These are phyloP conservation scores for Hypomontagnella monticulosa DNA, from an alignment of 495 filamentous ascomycete genomes.

Conservation along the genomic window DNA sequence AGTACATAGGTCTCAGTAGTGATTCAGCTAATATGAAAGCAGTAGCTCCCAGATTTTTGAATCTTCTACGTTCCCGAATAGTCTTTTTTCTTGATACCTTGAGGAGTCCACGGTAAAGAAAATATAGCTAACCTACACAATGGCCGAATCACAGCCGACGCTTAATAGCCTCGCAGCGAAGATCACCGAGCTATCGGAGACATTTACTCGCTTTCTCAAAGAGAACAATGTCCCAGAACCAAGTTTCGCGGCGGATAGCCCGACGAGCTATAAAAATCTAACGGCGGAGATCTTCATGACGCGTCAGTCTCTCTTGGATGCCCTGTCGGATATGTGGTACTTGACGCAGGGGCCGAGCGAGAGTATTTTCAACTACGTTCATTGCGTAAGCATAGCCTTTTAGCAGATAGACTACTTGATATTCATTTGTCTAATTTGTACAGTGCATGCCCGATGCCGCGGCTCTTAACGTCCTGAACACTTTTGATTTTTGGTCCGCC, in stretches of 20 bases:
- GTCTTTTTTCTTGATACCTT: too few relatives aligned
- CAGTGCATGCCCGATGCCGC: constrained; percentile 42
- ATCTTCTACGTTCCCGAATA: neutral
- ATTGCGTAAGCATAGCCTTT: constrained; percentile 33
- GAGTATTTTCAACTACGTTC: constrained; percentile 46
- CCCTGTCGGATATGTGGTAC: constrained; percentile 43
- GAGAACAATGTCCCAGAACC: constrained; percentile 42
- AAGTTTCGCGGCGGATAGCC: constrained; percentile 41
- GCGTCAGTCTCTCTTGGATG: constrained; percentile 34
- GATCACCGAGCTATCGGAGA: constrained; percentile 42
- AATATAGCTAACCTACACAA: constrained; percentile 6
- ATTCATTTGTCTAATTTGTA: constrained; percentile 4
- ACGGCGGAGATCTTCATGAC: constrained; percentile 41
- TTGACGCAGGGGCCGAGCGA: constrained; percentile 43
- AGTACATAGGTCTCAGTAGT: neutral
- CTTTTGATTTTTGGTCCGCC: constrained; percentile 47
- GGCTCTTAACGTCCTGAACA: constrained; percentile 44
- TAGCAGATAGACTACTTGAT: neutral
- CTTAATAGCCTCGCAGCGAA: constrained; percentile 39
- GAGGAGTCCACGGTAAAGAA: too few relatives aligned
- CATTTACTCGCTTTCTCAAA: constrained; percentile 35
- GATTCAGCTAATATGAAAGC: constrained; percentile 5
- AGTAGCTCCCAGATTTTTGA: neutral
- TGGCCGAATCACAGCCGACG: constrained; percentile 40
- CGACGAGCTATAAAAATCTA: constrained; percentile 35